These are phyloP conservation scores for Nadsonia fulvescens DNA, from an alignment of 805 yeast species.

Conservation along the genomic window DNA sequence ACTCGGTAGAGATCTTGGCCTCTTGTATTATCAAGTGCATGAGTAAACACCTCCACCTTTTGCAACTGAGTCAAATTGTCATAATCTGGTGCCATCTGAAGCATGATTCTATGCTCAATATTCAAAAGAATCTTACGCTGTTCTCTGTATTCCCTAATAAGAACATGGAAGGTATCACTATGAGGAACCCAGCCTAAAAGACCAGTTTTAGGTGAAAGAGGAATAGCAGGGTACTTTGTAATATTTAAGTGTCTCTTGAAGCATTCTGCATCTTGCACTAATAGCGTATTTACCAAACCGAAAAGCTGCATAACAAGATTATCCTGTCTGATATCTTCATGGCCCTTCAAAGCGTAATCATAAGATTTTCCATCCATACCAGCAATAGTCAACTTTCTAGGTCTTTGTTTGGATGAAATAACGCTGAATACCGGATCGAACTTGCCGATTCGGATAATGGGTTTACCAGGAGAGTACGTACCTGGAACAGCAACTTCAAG, in stretches of 20 bases:
- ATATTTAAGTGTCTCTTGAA: slow-evolving; percentile 90
- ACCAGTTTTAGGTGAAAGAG: slow-evolving; percentile 94
- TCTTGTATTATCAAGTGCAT: slow-evolving; percentile 84
- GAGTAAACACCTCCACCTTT: slow-evolving; percentile 91
- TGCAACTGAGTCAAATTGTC: slow-evolving; percentile 77
- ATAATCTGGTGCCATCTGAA: slow-evolving; percentile 95
- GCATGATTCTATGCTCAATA: slow-evolving; percentile 88
- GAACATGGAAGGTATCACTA: slow-evolving; percentile 87
- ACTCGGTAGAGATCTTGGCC: slow-evolving; percentile 95
- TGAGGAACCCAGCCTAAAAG: slow-evolving; percentile 93
- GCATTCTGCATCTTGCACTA: slow-evolving; percentile 83
- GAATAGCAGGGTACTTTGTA: slow-evolving; percentile 83
- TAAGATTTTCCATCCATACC: slow-evolving; percentile 92
- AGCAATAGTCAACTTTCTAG: slow-evolving; percentile 58
- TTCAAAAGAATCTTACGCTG: slow-evolving; percentile 64
- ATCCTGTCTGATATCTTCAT: slow-evolving; percentile 96
- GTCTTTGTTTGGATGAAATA: slow-evolving; percentile 89
- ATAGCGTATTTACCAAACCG: slow-evolving; percentile 81
- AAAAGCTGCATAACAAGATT: slow-evolving; percentile 94
- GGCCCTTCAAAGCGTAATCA: slow-evolving; percentile 73
- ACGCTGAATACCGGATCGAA: slow-evolving; percentile 77
- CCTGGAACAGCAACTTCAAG: slow-evolving; percentile 88
- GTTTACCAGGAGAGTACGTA: slow-evolving; percentile 71
- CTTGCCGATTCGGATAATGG: slow-evolving; percentile 48
- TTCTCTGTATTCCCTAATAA: slow-evolving; percentile 84